These are phyloP conservation scores for Tetrapyrgos nigripes DNA, from an alignment of 1,284 basidiomycete genomes.

Conservation along the genomic window DNA sequence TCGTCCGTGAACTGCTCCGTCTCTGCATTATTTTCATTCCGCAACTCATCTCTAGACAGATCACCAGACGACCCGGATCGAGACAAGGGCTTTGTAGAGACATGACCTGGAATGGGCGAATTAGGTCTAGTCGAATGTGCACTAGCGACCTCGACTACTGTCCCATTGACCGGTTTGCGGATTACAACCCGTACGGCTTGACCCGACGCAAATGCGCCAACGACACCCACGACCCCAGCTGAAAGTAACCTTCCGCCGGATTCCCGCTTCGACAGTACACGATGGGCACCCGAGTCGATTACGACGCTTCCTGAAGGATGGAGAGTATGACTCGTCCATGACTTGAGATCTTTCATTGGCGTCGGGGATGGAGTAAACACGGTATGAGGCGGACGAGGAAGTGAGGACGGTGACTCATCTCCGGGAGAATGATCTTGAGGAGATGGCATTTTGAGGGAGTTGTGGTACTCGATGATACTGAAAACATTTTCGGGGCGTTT, in stretches of 20 bases:
- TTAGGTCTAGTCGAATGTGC: constrained; percentile 31
- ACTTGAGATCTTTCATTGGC: constrained; percentile 90
- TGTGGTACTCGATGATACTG: constrained; percentile 82
- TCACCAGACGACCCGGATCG: constrained; percentile 43
- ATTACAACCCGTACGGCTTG: constrained; percentile 92
- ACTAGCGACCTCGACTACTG: constrained; percentile 18
- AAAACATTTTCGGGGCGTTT: constrained; percentile 83
- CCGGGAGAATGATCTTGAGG: constrained; percentile 26
- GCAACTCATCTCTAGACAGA: constrained; percentile 38
- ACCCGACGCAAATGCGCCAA: constrained; percentile 91
- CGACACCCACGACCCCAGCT: constrained; percentile 88
- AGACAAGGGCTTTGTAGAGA: constrained; percentile 35
- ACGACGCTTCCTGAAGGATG: constrained; percentile 88
- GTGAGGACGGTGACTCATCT: constrained; percentile 23
- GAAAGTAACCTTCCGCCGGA: constrained; percentile 91
- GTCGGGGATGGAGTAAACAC: constrained; percentile 80
- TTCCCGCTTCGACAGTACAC: constrained; percentile 83
- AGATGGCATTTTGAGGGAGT: constrained; percentile 40
- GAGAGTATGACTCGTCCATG: constrained; percentile 95
- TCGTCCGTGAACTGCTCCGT: constrained; percentile 48
- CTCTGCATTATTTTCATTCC: constrained; percentile 13
- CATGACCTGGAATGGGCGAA: constrained; percentile 26
- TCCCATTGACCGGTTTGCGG: constrained; percentile 37
- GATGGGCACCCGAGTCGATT: constrained; percentile 89
- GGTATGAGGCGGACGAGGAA: constrained; percentile 79